Base-by-base conservation (phyloP, 345 rosid genomes). In the Lumnitzera littorea region DNA sequence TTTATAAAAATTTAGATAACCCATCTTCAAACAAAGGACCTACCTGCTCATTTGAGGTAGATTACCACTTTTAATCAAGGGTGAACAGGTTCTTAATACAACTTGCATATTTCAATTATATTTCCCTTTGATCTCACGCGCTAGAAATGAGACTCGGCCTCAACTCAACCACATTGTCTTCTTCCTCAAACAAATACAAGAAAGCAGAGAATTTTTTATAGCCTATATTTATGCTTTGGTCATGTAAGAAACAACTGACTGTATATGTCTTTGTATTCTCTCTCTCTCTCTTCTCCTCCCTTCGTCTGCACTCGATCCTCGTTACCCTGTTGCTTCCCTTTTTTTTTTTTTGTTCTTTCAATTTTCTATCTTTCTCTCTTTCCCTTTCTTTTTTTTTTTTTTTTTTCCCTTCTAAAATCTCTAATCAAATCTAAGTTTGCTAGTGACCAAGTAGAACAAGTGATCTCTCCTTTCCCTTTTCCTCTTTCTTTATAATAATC, bases 261-360 rank as follows among this genome's bases (percentile, higher is more conserved):
- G 48, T 8, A 36, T 46, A 36, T 48, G 12, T 15, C 27, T 7
- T 17, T 54, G 46, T 55, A 41, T 2, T 48, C 63, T 58, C 53
- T 46, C 62, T 60, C 72, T 58, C 61, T 57, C 53, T 55, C 61
- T 41, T 50, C 27, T 46, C 54, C 57, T 43, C 51, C 59, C 58
- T 61, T 67, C 64, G 56, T 58, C 62, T 65, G 53, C 62, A 56
- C 58, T 60, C 70, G 64, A 46, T 62, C 71, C 52, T 62, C 4
- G 31, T 27, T 27, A 2, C 31, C 31, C 5, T 27, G 31, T 27
- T 27, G 31, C 5, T 27, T 27, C 5, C 31, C 5, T 2, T 27
- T 1, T 5, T 27, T 2, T 27, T 27, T 27, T 27, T 27, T 27
- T 5, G 0, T 27, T 27, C 1, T 27, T 27, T 20, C 20, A 20